phyloP scores from a whole-genome alignment of 2,329 filamentous ascomycete genomes.

The Epichloe hybrida region DNA sequence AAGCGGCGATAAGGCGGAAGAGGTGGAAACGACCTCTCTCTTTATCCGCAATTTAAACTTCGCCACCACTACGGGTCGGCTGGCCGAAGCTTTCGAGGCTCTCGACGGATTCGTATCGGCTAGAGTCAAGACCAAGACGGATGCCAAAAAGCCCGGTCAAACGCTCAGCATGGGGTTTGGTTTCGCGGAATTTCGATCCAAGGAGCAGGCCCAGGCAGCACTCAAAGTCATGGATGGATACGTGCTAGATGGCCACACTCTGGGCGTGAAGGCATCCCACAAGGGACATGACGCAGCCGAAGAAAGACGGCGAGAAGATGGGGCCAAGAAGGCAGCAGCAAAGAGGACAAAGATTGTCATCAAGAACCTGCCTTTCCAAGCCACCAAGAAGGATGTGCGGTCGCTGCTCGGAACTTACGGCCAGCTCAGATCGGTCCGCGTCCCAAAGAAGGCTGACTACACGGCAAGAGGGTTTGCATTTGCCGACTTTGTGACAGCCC shows the following conservation, averaged over 20 bases:
- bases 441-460: constrained; percentile 90
- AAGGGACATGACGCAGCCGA: constrained; percentile 78
- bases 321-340: constrained; percentile 62
- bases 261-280: constrained; percentile 77
- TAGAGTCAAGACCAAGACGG: constrained; percentile 81
- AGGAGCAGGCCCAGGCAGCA: constrained; percentile 66
- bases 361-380: constrained; percentile 98
- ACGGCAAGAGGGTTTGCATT: constrained; percentile 89
- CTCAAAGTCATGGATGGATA: constrained; percentile 77
- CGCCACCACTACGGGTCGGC: constrained; percentile 61
- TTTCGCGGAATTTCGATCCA: constrained; percentile 77
- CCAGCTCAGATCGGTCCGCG: constrained; percentile 77
- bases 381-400: constrained; percentile 82
- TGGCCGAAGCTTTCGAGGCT: constrained; percentile 65
- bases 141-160: constrained; percentile 81
- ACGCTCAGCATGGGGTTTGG: constrained; percentile 94
- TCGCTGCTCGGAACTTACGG: constrained; percentile 81
- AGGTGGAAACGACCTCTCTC: constrained; percentile 59
- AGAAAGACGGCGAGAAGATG: constrained; percentile 70
- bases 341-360: constrained; percentile 86
- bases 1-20: constrained; percentile 36
- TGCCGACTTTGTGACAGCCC: constrained; percentile 83
- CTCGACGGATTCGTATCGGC: constrained; percentile 83
- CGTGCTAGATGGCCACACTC: constrained; percentile 72
- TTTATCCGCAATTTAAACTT: constrained; percentile 95